Conservation (phyloP, 225 moss, liverwort and hornwort species). For the Marchantia paleacea region DNA sequence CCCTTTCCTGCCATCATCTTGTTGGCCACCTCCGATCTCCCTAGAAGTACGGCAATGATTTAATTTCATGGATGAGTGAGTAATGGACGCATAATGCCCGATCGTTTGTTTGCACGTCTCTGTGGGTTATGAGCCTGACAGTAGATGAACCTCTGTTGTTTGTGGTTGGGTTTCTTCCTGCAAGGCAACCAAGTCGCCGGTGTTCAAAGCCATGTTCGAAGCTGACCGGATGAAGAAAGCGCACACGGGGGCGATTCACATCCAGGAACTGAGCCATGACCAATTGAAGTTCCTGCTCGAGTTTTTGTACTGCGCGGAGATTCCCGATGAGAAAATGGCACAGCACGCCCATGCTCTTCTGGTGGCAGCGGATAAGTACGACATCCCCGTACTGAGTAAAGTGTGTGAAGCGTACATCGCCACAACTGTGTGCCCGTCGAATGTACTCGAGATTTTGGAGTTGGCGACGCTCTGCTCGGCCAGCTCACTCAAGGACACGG, state of each 20-base stretch:
- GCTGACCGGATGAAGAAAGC: constrained; percentile 77
- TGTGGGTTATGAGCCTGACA: constrained; percentile 5
- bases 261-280: constrained; percentile 80
- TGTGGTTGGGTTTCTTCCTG: background rate
- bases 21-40: too few relatives aligned
- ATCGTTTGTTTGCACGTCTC: background rate
- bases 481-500: constrained; percentile 71
- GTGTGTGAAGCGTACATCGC: constrained; percentile 89
- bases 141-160: background rate
- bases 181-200: constrained; percentile 86
- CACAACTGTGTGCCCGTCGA: constrained; percentile 61
- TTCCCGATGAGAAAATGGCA: constrained; percentile 79
- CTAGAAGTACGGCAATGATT: too few relatives aligned
- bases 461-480: constrained; percentile 92
- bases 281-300: constrained; percentile 79
- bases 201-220: constrained; percentile 86
- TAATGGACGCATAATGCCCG: background rate
- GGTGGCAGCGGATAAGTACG: constrained; percentile 90
- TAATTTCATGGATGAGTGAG: background rate
- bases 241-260: constrained; percentile 68
- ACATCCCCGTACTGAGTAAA: constrained; percentile 88
- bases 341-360: constrained; percentile 83
- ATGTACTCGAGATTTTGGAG: constrained; percentile 78
- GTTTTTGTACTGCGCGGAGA: constrained; percentile 92
- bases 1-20: too few relatives aligned